A percentile compares a stretch with the other conserved stretches of the same genome.
Evolutionary conservation across 768 basidiomycete genomes (phyloP).

Genomic region (Dacryopinax primogenitus): DNA sequence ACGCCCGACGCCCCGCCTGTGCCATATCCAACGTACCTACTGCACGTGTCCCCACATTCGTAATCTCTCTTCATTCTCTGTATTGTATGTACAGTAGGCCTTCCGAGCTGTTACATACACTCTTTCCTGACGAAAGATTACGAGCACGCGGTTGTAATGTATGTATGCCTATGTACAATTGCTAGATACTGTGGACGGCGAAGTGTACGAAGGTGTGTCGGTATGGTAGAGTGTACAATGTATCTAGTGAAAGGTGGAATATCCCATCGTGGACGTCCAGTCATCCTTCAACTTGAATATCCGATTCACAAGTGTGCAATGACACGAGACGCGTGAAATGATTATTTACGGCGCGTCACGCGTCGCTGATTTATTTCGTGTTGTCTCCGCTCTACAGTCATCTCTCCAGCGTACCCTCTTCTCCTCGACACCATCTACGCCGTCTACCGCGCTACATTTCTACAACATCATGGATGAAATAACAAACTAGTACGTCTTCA

Average conservation of each 20-base stretch:
- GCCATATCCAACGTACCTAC: neutral
- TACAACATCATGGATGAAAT: neutral
- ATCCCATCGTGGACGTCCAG: neutral
- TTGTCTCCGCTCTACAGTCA: neutral
- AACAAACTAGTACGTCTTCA: neutral
- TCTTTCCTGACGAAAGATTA: neutral
- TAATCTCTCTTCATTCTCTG: neutral
- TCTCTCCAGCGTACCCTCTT: neutral
- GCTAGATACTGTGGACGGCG: neutral
- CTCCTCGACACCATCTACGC: neutral
- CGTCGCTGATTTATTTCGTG: constrained; percentile 7
- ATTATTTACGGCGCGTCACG: constrained; percentile 9
- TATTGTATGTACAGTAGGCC: neutral
- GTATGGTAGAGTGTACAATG: constrained; percentile 3
- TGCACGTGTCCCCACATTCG: neutral
- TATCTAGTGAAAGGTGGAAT: constrained; percentile 2
- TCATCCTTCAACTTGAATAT: no score
- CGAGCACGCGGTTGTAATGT: constrained; percentile 6
- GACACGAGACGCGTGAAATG: neutral
- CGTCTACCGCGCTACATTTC: neutral
- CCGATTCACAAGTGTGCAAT: no score
- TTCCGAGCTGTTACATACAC: neutral
- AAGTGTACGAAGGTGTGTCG: neutral
- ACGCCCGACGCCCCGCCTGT: neutral
- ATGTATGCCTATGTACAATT: neutral